Evolutionary conservation across 1,284 basidiomycete species (phyloP).

Genomic region (Pseudozyma hubeiensis): DNA sequence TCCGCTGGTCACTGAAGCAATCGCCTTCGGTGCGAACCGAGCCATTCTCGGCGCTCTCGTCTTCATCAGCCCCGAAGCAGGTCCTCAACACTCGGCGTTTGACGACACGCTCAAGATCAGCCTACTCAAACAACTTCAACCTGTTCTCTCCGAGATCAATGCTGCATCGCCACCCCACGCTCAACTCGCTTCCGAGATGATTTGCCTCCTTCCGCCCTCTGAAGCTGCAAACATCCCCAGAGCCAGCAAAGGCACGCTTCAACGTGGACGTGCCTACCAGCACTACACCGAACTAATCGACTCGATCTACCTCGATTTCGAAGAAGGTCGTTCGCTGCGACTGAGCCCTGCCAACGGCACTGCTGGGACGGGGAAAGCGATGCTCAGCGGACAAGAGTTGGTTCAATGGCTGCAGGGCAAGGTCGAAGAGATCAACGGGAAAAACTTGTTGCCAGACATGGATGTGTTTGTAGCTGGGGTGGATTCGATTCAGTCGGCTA

Average conservation of each 20-base stretch:
- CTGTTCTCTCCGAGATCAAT: constrained; percentile 36
- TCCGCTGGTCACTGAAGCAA: constrained; percentile 39
- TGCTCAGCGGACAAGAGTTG: constrained; percentile 13
- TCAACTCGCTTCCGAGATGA: constrained; percentile 45
- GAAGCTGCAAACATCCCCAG: constrained; percentile 34
- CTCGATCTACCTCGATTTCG: constrained; percentile 44
- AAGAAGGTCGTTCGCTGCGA: constrained; percentile 44
- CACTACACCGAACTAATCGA: constrained; percentile 41
- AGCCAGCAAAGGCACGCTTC: constrained; percentile 57
- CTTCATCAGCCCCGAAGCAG: constrained; percentile 30
- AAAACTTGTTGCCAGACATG: constrained; percentile 7
- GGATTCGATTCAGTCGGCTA: constrained; percentile 52
- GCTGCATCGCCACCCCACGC: constrained; percentile 40
- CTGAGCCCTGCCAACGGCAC: background rate
- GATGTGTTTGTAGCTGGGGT: constrained; percentile 55
- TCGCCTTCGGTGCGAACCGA: constrained; percentile 56
- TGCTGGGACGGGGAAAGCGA: background rate
- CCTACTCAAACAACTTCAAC: constrained; percentile 27
- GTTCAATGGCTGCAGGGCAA: constrained; percentile 25
- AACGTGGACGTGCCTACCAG: constrained; percentile 48
- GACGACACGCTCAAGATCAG: constrained; percentile 16
- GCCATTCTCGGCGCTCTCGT: constrained; percentile 53
- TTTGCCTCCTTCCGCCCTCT: constrained; percentile 26
- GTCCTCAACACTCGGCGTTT: background rate
- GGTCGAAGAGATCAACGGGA: constrained; percentile 31